These are phyloP conservation scores for Taphrina betulina DNA, from an alignment of 1,139 yeast genomes.

Conservation along the genomic window DNA sequence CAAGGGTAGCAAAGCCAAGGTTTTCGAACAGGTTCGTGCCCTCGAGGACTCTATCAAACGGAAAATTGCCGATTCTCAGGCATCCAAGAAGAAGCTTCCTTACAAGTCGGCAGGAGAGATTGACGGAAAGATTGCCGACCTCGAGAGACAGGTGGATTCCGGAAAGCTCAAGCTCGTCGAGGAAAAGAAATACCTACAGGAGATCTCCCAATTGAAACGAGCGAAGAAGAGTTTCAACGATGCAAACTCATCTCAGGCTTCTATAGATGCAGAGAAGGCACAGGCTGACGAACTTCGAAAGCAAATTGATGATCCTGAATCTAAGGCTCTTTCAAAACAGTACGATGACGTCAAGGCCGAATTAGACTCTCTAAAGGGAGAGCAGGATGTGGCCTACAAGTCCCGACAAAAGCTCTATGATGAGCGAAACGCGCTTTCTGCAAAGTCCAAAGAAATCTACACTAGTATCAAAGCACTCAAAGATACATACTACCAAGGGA, in stretches of 20 bases:
- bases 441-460: conserved; percentile 68
- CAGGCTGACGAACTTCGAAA: conserved; percentile 75
- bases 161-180: conserved; percentile 87
- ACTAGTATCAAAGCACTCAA: conserved; percentile 63
- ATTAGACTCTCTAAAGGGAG: conserved; percentile 59
- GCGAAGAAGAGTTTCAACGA: conserved; percentile 74
- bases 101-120: conserved; percentile 77
- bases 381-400: conserved; percentile 64
- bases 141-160: conserved; percentile 73
- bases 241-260: conserved; percentile 71
- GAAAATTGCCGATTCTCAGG: conserved; percentile 70
- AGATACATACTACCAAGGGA: conserved; percentile 64
- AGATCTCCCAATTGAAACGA: conserved; percentile 79
- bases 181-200: conserved; percentile 82
- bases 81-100: conserved; percentile 63
- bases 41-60: conserved; percentile 72
- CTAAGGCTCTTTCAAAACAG: conserved; percentile 58
- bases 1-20: conserved; percentile 51
- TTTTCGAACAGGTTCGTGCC: conserved; percentile 70
- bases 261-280: conserved; percentile 75
- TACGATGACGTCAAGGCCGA: conserved; percentile 61
- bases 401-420: conserved; percentile 64
- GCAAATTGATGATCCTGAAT: conserved; percentile 61
- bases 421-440: conserved; percentile 67
- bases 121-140: conserved; percentile 64